These are phyloP conservation scores for Candida patagonica DNA, from an alignment of 805 yeast species.

Conservation along the genomic window DNA sequence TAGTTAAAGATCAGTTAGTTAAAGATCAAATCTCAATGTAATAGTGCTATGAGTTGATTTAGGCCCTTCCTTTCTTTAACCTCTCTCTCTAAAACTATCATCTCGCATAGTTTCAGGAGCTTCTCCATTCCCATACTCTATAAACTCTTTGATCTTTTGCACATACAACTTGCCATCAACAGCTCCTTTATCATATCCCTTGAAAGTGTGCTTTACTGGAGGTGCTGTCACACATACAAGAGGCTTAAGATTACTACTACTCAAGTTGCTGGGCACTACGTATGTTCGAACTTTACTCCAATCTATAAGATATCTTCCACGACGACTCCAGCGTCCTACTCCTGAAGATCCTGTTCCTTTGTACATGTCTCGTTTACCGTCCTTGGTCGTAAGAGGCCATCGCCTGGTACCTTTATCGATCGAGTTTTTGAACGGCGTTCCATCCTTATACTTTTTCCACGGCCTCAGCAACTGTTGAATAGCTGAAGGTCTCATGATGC, in stretches of 20 bases:
- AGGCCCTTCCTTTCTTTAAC: constrained; percentile 3
- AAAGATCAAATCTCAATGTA: too few relatives aligned
- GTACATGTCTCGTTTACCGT: constrained; percentile 88
- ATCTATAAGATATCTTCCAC: constrained; percentile 67
- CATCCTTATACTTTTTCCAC: constrained; percentile 80
- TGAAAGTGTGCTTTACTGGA: constrained; percentile 53
- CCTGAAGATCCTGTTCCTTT: constrained; percentile 97
- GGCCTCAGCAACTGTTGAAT: constrained; percentile 58
- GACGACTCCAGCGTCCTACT: constrained; percentile 67
- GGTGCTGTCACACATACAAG: constrained; percentile 70
- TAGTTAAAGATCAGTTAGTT: too few relatives aligned
- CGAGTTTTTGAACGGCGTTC: constrained; percentile 73
- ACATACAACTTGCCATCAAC: constrained; percentile 66
- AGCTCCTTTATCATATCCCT: constrained; percentile 64
- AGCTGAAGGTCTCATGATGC: constrained; percentile 28
- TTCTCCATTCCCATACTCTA: constrained; percentile 52
- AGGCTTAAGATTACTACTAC: constrained; percentile 47
- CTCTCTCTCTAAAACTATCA: constrained; percentile 10
- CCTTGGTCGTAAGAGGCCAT: constrained; percentile 72
- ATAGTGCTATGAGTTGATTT: too few relatives aligned
- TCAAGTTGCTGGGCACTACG: constrained; percentile 57
- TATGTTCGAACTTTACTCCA: constrained; percentile 86
- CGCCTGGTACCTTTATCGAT: constrained; percentile 77
- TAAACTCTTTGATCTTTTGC: constrained; percentile 62
- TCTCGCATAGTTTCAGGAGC: constrained; percentile 16